Evolutionary conservation across 2,329 filamentous ascomycete genomes (phyloP).

Genomic region (Aspergillus sergii): DNA sequence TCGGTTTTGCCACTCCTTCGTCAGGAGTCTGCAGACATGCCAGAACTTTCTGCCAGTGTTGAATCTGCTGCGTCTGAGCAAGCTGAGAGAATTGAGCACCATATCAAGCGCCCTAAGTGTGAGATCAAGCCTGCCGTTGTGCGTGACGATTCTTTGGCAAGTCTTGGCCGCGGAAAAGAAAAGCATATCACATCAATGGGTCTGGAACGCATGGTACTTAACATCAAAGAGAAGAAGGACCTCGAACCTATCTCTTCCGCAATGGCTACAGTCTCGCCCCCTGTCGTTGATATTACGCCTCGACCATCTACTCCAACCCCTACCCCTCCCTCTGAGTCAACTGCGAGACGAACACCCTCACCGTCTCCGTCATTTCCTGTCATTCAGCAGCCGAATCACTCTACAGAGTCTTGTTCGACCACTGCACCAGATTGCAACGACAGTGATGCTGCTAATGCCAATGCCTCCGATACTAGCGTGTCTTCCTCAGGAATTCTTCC

Average conservation of each 20-base stretch:
- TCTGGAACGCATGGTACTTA: constrained; percentile 90
- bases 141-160: constrained; percentile 58
- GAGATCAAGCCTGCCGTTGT: constrained; percentile 62
- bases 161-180: constrained; percentile 72
- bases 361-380: constrained; percentile 29
- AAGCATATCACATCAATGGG: constrained; percentile 92
- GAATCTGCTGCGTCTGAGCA: constrained; percentile 72
- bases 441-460: constrained; percentile 45
- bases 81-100: constrained; percentile 52
- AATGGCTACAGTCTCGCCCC: constrained; percentile 43
- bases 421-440: constrained; percentile 49
- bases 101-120: constrained; percentile 63
- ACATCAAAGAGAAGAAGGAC: constrained; percentile 81
- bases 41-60: constrained; percentile 75
- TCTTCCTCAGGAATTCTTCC: constrained; percentile 53
- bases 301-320: constrained; percentile 46
- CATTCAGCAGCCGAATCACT: constrained; percentile 41
- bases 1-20: constrained; percentile 54
- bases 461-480: constrained; percentile 64
- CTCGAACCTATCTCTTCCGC: constrained; percentile 60
- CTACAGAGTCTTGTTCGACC: constrained; percentile 64
- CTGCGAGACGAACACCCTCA: constrained; percentile 28
- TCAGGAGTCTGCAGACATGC: constrained; percentile 56
- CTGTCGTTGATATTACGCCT: constrained; percentile 47
- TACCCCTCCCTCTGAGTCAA: constrained; percentile 34